Conservation (phyloP, 352 stramenopile genomes). For the Phytophthora pinifolia region DNA sequence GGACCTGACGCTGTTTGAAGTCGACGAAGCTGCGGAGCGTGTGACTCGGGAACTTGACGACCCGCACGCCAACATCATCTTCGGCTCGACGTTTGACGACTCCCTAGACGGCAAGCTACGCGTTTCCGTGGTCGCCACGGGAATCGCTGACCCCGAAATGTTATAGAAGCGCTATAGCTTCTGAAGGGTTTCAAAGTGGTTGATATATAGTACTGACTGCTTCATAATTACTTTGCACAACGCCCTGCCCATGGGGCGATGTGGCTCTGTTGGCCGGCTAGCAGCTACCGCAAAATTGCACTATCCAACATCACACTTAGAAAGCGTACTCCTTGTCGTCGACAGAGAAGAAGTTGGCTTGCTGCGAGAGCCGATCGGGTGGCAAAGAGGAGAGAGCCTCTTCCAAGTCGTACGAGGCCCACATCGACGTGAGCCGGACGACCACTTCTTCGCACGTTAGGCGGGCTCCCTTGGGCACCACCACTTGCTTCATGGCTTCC, state of each 20-base stretch:
- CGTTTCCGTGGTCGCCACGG: slow-evolving; percentile 86
- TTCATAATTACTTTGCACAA: slow-evolving; percentile 45
- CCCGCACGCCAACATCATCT: slow-evolving; percentile 88
- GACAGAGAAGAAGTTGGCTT: slow-evolving; percentile 44
- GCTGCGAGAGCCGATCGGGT: slow-evolving; percentile 48
- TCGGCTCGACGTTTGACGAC: slow-evolving; percentile 85
- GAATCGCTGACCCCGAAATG: slow-evolving; percentile 81
- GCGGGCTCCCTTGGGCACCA: slow-evolving; percentile 49
- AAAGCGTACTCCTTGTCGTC: slow-evolving; percentile 47
- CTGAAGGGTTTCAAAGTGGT: slow-evolving; percentile 4
- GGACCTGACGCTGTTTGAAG: slow-evolving; percentile 93
- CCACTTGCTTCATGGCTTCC: slow-evolving; percentile 80
- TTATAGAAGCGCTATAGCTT: too few species aligned
- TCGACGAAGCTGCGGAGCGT: slow-evolving; percentile 85
- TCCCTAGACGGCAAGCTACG: slow-evolving; percentile 79
- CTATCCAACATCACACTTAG: slow-evolving; percentile 21
- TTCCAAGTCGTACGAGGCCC: slow-evolving; percentile 68
- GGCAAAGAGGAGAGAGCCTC: slow-evolving; percentile 53
- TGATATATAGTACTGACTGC: slow-evolving; percentile 39
- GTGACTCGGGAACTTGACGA: slow-evolving; percentile 89
- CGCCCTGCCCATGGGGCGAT: slow-evolving; percentile 23
- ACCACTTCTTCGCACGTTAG: slow-evolving; percentile 79
- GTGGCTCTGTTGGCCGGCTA: slow-evolving; percentile 23
- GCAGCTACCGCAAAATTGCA: slow-evolving; percentile 35
- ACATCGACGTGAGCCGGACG: slow-evolving; percentile 77